These are phyloP conservation scores for Peziza echinospora DNA, from an alignment of 495 filamentous ascomycete genomes.

Conservation along the genomic window DNA sequence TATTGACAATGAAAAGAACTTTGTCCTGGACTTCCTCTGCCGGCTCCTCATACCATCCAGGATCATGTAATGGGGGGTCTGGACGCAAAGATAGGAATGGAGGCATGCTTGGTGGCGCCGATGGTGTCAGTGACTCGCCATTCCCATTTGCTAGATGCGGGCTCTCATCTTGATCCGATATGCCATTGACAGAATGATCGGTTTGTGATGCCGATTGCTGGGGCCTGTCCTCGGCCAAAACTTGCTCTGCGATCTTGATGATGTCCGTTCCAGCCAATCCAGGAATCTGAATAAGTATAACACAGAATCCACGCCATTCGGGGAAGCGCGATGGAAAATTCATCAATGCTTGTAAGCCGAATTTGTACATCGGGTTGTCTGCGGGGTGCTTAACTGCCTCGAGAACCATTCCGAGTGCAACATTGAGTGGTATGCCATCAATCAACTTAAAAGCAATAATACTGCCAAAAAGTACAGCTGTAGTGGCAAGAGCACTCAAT, in stretches of 20 bases:
- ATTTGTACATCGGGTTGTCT: constrained; percentile 87
- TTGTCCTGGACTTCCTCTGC: constrained; percentile 70
- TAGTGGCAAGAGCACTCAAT: constrained; percentile 77
- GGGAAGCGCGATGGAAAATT: constrained; percentile 61
- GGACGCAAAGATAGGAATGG: constrained; percentile 57
- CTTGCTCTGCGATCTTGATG: constrained; percentile 59
- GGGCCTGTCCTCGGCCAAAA: constrained; percentile 35
- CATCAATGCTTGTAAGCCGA: constrained; percentile 87
- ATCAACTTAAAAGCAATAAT: constrained; percentile 87
- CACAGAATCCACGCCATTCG: constrained; percentile 84
- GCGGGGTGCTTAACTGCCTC: constrained; percentile 69
- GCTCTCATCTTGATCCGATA: background rate
- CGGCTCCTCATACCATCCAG: constrained; percentile 50
- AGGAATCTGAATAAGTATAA: constrained; percentile 55
- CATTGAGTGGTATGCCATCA: constrained; percentile 69
- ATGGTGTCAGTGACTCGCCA: background rate
- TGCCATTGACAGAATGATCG: constrained; percentile 25
- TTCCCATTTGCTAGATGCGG: constrained; percentile 8
- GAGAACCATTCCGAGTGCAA: constrained; percentile 84
- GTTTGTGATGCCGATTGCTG: constrained; percentile 22
- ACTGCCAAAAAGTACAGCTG: constrained; percentile 86
- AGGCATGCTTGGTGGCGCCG: constrained; percentile 15
- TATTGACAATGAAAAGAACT: constrained; percentile 89
- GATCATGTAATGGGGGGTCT: constrained; percentile 37
- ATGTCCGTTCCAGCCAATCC: constrained; percentile 66